Evolutionary conservation across 2,329 filamentous ascomycete species (phyloP), one percentile per base, ranked within the genome.

Genomic region (Hymenoscyphus scutula): DNA sequence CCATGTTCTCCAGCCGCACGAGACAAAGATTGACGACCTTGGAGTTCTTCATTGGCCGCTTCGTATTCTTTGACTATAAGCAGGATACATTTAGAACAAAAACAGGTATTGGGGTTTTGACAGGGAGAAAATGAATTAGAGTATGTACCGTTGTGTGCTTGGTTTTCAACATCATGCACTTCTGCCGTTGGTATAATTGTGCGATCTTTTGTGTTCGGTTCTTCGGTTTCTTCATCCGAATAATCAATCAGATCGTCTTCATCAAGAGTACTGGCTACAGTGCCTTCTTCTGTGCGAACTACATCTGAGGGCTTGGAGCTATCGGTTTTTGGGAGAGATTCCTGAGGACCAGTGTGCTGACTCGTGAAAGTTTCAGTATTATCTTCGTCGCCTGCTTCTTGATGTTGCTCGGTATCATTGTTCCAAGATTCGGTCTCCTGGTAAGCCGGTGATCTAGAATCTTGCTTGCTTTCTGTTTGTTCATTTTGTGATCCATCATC

Each of bases 191-290:
- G 23, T 37, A 6, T n/a, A 55, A 41, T 56, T n/a, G 7, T 19
- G 27, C 10, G 29, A 59, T n/a, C 56, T 54, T 48, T 15, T 7
- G 66, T 30, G 17, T 30, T 63, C 13, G 48, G 32, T 25, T 55
- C 63, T 13, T 66, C 61, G 17, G 48, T 23, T 54, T 80, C 77
- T n/a, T 75, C 78, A 62, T 84, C 81, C 27, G 80, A 80, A 68
- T 82, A 84, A 63, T 81, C 80, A 68, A 80, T 76, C n/a, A 78
- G 63, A 66, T 81, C 78, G 13, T 75, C 76, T n/a, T 76, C 73
- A 56, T 74, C 71, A 17, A 60, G 7, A 59, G 62, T 48, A 25
- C 41, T 30, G 34, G 53, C 45, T 13, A 7, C 11, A n/a, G 15
- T 38, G 15, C 5, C 53, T 51, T 61, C 29, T 23, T 58, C 29